phyloP scores from a whole-genome alignment of 2,329 filamentous ascomycete genomes.

The Pseudogymnoascus pannorum region DNA sequence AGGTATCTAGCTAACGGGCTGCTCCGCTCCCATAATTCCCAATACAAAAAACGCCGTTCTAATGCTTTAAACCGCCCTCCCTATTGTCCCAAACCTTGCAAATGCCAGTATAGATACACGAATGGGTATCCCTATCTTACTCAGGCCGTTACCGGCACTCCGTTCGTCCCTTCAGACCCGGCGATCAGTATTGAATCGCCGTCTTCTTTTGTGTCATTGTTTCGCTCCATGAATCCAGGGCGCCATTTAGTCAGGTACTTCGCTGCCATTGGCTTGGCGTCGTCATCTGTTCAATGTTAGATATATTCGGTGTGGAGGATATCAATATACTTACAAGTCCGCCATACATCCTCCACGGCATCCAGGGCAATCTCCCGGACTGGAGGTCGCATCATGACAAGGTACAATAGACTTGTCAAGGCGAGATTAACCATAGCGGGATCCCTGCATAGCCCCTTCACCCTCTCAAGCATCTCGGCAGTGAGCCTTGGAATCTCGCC shows the following conservation, averaged over 20 bases:
- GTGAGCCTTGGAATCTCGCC: conserved; percentile 84
- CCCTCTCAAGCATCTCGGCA: conserved; percentile 60
- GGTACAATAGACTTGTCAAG: conserved; percentile 56
- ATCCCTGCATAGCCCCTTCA: conserved; percentile 61
- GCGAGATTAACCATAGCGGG: conserved; percentile 57
- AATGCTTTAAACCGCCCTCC: not conserved
- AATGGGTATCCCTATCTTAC: not conserved
- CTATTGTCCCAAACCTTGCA: not conserved
- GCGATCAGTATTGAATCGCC: not conserved
- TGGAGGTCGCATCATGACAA: conserved; percentile 62
- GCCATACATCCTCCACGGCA: conserved; percentile 59
- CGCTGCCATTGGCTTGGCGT: conserved; percentile 53
- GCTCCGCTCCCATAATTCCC: not conserved
- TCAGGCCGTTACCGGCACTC: not conserved
- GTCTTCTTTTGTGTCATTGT: not conserved
- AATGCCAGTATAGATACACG: conserved; percentile 2
- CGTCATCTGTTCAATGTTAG: conserved; percentile 43
- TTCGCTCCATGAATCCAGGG: conserved; percentile 32
- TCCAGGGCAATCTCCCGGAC: conserved; percentile 56
- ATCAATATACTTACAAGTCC: conserved; percentile 47
- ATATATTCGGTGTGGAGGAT: conserved; percentile 9
- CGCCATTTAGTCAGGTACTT: conserved; percentile 58
- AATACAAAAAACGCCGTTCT: not conserved
- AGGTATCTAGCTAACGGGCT: conserved; percentile 7
- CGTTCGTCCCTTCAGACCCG: not conserved